Conservation (phyloP, 2,329 filamentous ascomycete species). For the Epichloe coenophiala region DNA sequence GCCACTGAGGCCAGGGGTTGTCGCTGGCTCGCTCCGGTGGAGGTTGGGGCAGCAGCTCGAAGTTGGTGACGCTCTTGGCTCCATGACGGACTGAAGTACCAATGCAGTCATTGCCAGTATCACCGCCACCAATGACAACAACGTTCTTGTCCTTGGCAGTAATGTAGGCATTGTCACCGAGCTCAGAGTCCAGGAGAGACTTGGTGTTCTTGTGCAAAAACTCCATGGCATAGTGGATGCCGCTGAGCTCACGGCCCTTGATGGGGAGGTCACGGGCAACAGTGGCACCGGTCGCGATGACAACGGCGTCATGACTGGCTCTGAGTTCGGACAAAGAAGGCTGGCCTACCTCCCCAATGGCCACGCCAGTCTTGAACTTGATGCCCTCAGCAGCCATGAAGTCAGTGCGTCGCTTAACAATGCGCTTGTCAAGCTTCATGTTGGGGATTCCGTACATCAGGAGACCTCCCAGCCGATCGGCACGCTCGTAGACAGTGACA, state of each 20-base stretch:
- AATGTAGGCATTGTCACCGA: constrained; percentile 75
- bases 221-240: constrained; percentile 94
- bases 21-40: constrained; percentile 80
- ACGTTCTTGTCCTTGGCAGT: constrained; percentile 93
- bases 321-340: constrained; percentile 57
- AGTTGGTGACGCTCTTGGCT: constrained; percentile 92
- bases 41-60: constrained; percentile 87
- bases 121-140: constrained; percentile 91
- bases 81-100: constrained; percentile 92
- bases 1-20: constrained; percentile 98
- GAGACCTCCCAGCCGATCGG: constrained; percentile 79
- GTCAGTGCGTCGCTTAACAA: constrained; percentile 89
- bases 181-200: constrained; percentile 83
- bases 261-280: constrained; percentile 88
- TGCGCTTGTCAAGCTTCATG: constrained; percentile 98
- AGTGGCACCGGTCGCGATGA: constrained; percentile 85
- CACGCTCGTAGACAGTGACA: constrained; percentile 85
- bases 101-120: constrained; percentile 96
- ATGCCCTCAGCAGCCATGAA: constrained; percentile 88
- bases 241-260: constrained; percentile 73
- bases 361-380: constrained; percentile 63
- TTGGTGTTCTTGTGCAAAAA: constrained; percentile 97
- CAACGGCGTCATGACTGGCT: constrained; percentile 63
- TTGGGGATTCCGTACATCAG: constrained; percentile 98
- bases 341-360: constrained; percentile 59